Evolutionary conservation across 306 rosid genomes (phyloP), one percentile per base, ranked within the genome.

Genomic region (Rosa chinensis): DNA sequence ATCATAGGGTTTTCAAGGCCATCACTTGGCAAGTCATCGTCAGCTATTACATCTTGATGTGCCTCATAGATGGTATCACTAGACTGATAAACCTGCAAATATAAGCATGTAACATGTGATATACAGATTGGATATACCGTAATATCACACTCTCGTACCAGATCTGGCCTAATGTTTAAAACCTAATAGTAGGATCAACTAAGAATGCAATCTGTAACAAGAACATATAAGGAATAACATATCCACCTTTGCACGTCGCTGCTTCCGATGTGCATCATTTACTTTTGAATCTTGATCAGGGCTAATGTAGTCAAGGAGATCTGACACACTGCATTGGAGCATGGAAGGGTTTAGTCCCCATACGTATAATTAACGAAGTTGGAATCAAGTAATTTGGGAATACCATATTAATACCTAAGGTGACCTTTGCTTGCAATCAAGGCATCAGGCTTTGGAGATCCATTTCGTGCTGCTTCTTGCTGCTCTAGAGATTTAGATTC

Each of bases 401-500:
- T 88, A 89, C 94, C 91, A 86, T 90, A 83, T 89, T 86, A 92
- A 85, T 95, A 95, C 99, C 99, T 95, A 88, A 95, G 99, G 93
- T 95, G 99, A 83, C 99, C 99, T 87, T 95, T 95, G 86, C 97
- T 95, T 66, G 99, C 93, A 83, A 95, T 95, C 53, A 96, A 79
- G 32, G 92, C 88, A 76, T 95, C 99, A 35, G 95, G 90, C 90
- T 91, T 95, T 40, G 98, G 99, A 81, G 90, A 90, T 84, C 99
- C 99, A 84, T 88, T 91, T 78, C 92, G 89, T 47, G 98, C 92
- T 55, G 94, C 96, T 83, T 95, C 99, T 88, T 95, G 99, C 88
- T 95, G 99, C 89, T 95, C 99, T 75, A 91, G 79, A 64, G 97
- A 88, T 84, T 91, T 95, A 7, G 99, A 95, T 80, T 95, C 98